A percentile compares a stretch with the other conserved stretches of the same genome.
Conservation (phyloP, 129 eudicot species). For the Tanacetum coccineum region DNA sequence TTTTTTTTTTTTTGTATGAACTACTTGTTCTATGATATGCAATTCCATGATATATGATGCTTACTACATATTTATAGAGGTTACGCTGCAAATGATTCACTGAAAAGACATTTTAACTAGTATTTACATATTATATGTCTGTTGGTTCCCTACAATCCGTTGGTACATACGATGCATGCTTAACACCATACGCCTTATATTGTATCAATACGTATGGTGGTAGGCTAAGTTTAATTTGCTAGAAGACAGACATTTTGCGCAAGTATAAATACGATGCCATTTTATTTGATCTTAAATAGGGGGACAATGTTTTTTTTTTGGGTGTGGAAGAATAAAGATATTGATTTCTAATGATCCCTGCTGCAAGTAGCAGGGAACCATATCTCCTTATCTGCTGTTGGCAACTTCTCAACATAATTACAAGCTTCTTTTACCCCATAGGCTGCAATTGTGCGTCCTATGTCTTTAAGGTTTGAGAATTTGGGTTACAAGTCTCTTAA, state of each 20-base stretch:
- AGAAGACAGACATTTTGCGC: background rate
- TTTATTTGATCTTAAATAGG: background rate
- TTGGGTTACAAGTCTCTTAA: too few species aligned
- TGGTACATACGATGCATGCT: too few species aligned
- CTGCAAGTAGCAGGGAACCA: too few species aligned
- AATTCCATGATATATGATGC: too few species aligned
- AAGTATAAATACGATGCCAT: background rate
- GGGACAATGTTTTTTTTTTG: background rate
- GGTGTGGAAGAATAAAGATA: background rate
- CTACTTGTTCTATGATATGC: background rate
- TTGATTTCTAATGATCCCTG: background rate
- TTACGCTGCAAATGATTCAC: background rate
- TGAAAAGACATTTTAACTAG: background rate
- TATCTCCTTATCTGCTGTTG: too few species aligned
- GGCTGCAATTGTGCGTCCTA: too few species aligned
- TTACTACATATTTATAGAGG: background rate
- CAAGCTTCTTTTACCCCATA: too few species aligned
- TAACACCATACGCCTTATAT: background rate
- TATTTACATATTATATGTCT: background rate
- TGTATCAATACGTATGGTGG: background rate
- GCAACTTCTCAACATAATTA: too few species aligned
- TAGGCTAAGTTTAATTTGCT: background rate
- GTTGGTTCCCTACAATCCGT: too few species aligned
- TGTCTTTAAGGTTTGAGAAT: background rate
- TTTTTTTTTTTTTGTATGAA: slow-evolving; percentile 6